phyloP scores from a whole-genome alignment of 2,329 filamentous ascomycete genomes.

The Fusarium duplospermum region DNA sequence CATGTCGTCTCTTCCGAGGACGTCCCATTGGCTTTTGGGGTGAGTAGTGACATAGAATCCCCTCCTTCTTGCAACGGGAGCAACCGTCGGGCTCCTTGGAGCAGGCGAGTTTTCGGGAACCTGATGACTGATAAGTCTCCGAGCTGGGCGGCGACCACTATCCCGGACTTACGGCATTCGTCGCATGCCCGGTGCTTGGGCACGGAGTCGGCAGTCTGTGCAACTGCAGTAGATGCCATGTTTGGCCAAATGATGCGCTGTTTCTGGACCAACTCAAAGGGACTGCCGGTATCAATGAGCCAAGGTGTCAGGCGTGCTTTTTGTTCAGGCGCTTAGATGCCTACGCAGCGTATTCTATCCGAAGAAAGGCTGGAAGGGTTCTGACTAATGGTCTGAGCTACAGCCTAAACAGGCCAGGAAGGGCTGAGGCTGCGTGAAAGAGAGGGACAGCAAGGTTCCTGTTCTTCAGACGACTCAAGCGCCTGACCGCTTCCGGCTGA shows the following conservation, averaged over 20 bases:
- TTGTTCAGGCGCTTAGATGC: not conserved
- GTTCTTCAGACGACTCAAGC: constrained; percentile 11
- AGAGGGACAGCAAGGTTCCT: constrained; percentile 3
- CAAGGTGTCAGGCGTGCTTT: not conserved
- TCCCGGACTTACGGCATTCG: constrained; percentile 69
- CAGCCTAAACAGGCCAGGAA: constrained; percentile 1
- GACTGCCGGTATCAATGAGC: not conserved
- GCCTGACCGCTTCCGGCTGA: constrained; percentile 2
- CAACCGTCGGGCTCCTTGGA: constrained; percentile 72
- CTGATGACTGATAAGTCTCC: constrained; percentile 54
- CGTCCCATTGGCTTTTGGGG: constrained; percentile 75
- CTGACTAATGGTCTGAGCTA: constrained; percentile 23
- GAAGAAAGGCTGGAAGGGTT: not conserved
- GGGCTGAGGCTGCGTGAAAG: not conserved
- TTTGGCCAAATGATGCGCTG: not conserved
- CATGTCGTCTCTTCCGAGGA: constrained; percentile 66
- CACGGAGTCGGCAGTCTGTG: constrained; percentile 30
- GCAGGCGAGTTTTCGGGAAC: constrained; percentile 72
- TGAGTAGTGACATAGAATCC: constrained; percentile 70
- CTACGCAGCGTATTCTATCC: not conserved
- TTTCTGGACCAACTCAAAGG: not conserved
- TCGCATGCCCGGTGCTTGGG: constrained; percentile 73
- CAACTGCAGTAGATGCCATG: constrained; percentile 38
- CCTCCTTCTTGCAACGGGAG: constrained; percentile 67
- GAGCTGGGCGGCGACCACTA: constrained; percentile 16